phyloP scores from a whole-genome alignment of 345 rosid species.

The Gossypioides kirkii region DNA sequence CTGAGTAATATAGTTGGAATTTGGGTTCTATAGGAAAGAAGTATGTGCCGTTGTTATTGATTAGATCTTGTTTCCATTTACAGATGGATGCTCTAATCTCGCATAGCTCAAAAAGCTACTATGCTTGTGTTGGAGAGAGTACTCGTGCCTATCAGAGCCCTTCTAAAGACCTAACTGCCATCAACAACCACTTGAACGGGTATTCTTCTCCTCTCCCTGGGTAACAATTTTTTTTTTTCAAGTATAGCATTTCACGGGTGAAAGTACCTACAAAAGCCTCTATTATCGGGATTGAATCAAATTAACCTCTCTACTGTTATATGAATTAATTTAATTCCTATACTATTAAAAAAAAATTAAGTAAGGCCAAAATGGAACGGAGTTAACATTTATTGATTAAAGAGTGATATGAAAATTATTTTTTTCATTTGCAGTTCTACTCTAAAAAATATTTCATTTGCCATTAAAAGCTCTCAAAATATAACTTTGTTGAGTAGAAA shows the following conservation, averaged over 20 bases:
- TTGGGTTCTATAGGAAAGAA: background rate
- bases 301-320: too few species aligned
- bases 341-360: too few species aligned
- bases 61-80: constrained; percentile 8
- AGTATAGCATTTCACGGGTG: background rate
- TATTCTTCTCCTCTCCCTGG: constrained; percentile 18
- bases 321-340: too few species aligned
- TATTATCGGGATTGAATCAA: too few species aligned
- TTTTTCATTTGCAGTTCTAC: too few species aligned
- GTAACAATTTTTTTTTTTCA: background rate
- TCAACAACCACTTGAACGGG: constrained; percentile 85
- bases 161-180: constrained; percentile 85
- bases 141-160: constrained; percentile 98
- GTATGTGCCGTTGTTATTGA: background rate
- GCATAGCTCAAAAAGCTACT: constrained; percentile 81
- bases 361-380: too few species aligned
- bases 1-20: background rate
- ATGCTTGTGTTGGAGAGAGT: constrained; percentile 98
- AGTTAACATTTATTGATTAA: too few species aligned
- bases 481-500: too few species aligned
- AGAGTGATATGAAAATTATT: too few species aligned
- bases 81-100: constrained; percentile 95
- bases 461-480: too few species aligned
- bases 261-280: too few species aligned
- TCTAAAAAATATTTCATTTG: too few species aligned